phyloP scores from a whole-genome alignment of 345 rosid genomes.

The Hypericum androsaemum region DNA sequence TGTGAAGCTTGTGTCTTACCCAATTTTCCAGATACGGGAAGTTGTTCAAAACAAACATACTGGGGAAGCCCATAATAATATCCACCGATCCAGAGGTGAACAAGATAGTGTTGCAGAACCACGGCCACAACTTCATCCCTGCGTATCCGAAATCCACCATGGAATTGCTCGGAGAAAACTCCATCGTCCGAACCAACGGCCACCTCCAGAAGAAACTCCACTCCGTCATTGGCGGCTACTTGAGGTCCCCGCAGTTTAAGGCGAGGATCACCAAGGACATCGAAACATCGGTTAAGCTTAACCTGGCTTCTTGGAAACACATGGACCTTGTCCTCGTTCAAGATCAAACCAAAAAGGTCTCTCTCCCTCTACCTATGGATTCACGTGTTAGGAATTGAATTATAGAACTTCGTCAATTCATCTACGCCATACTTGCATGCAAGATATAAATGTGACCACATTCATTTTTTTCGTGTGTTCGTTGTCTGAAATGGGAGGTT shows the following conservation, averaged over 20 bases:
- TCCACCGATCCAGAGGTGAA: slow-evolving; percentile 91
- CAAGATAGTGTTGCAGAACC: slow-evolving; percentile 80
- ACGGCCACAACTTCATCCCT: slow-evolving; percentile 64
- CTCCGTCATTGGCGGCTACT: slow-evolving; percentile 58
- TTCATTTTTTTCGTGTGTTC: too few species aligned
- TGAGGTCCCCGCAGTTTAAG: slow-evolving; percentile 74
- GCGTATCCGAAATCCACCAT: slow-evolving; percentile 81
- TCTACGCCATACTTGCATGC: too few species aligned
- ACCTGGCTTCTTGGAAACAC: slow-evolving; percentile 55
- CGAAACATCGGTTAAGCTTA: slow-evolving; percentile 37
- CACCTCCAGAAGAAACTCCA: slow-evolving; percentile 63
- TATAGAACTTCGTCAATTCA: too few species aligned
- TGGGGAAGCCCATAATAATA: slow-evolving; percentile 85
- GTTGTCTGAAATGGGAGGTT: too few species aligned
- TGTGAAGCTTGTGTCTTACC: too few species aligned
- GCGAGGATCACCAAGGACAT: slow-evolving; percentile 49
- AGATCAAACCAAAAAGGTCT: slow-evolving; percentile 66
- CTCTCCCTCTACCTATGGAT: neutral
- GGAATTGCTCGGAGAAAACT: slow-evolving; percentile 57
- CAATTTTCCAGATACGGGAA: slow-evolving; percentile 48
- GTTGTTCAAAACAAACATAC: slow-evolving; percentile 77
- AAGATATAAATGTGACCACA: too few species aligned
- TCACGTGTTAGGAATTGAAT: too few species aligned
- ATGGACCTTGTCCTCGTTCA: slow-evolving; percentile 42
- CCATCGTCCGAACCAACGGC: slow-evolving; percentile 80